Conservation (phyloP, 2,329 filamentous ascomycete species). For the Nothophoma quercina region DNA sequence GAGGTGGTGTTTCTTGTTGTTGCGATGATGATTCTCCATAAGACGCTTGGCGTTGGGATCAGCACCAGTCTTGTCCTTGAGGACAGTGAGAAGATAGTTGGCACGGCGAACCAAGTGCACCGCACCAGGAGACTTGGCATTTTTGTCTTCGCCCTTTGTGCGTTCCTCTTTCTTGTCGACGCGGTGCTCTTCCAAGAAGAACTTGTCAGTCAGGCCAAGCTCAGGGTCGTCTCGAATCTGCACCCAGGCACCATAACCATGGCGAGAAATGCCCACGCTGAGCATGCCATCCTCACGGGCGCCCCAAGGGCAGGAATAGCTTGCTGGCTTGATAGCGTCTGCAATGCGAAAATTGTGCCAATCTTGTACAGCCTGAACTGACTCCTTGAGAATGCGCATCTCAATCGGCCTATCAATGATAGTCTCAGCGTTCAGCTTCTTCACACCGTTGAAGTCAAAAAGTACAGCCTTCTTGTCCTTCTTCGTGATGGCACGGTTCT, state of each 20-base stretch:
- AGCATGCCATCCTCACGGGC: conserved; percentile 96
- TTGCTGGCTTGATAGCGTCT: conserved; percentile 89
- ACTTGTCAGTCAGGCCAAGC: conserved; percentile 84
- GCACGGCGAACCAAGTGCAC: conserved; percentile 94
- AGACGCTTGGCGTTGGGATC: conserved; percentile 78
- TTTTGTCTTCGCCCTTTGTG: conserved; percentile 72
- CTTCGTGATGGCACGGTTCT: conserved; percentile 85
- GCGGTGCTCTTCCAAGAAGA: conserved; percentile 97
- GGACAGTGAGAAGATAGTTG: conserved; percentile 93
- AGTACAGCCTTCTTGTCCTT: conserved; percentile 98
- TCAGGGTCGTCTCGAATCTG: conserved; percentile 92
- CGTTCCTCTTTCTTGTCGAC: conserved; percentile 97
- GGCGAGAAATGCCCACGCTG: conserved; percentile 87
- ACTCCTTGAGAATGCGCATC: conserved; percentile 81
- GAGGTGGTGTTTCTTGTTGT: conserved; percentile 77
- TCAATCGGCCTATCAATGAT: conserved; percentile 90
- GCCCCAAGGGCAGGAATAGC: conserved; percentile 92
- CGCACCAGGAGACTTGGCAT: conserved; percentile 90
- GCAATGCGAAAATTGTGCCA: conserved; percentile 83
- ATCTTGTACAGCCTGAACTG: conserved; percentile 70
- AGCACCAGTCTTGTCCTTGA: conserved; percentile 81
- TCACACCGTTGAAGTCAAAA: conserved; percentile 92
- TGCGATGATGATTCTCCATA: conserved; percentile 92
- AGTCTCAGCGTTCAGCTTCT: conserved; percentile 95
- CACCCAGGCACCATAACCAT: conserved; percentile 95